Base-by-base conservation (phyloP, 1,284 basidiomycete species). In the Malassezia dermatis region DNA sequence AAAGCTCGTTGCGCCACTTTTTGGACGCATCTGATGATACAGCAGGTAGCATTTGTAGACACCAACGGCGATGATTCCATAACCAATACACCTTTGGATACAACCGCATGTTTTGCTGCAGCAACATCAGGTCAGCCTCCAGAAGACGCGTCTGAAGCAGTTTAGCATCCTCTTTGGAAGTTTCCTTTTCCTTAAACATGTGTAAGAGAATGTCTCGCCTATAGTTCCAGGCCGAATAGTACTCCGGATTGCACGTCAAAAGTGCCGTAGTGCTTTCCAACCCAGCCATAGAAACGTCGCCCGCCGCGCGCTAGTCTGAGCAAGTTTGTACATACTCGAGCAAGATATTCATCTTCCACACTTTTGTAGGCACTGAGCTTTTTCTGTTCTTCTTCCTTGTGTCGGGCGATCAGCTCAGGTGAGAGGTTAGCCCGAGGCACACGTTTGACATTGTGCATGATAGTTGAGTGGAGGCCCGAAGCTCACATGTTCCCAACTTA, bases 1-100 rank as follows among this genome's bases (percentile, higher is more conserved):
- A 53, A 21, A 74, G 50, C 49, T 74, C 71, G 2, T 52, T 41
- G 23, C 56, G 44, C 71, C 71, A 74, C 35, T 66, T 65, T 45
- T 32, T 21, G 6, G 23, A 24, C 2, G 17, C 37, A 30, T 49
- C 19, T 13, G 28, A 32, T 8, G 28, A 31, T 3, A 7, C 24
- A 3, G 13, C 32, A 3, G 59, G 53, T 44, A 68, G 17, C 56
- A 59, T 7, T 31, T 51, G 39, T 11, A 74, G 44, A 51, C 71
- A 74, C 71, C 71, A 74, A 40, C 63, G 65, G 12, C 71, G 56
- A 52, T 74, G 71, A 53, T 71, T 73, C 71, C 71, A 74, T 30
- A 74, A 66, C 71, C 71, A 74, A 47, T 74, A 74, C 10, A 74
- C 71, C 41, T 74, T 74, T 3, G 71, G 71, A 56, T 72, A 67